phyloP scores from a whole-genome alignment of 1,284 basidiomycete genomes.

The Cryptococcus sp. region DNA sequence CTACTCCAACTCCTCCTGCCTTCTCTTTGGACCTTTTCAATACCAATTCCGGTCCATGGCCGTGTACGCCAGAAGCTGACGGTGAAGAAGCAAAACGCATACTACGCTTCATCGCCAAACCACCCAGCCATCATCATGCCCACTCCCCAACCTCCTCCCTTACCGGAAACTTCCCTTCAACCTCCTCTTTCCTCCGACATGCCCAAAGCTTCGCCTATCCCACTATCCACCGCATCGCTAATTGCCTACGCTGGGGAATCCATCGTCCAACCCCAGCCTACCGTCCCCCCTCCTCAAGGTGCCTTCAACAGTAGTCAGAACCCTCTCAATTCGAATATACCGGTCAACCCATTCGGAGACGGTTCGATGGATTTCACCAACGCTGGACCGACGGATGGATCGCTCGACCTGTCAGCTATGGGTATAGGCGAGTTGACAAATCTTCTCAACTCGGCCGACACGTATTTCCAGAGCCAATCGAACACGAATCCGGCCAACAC shows the following conservation, averaged over 20 bases:
- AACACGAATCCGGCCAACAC: neutral
- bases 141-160: constrained; percentile 9
- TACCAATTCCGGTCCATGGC: too few species aligned
- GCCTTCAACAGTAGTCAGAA: too few species aligned
- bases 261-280: too few species aligned
- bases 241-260: constrained; percentile 8
- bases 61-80: constrained; percentile 5
- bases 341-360: neutral
- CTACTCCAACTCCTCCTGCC: too few species aligned
- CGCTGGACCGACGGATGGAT: neutral
- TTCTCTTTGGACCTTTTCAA: too few species aligned
- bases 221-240: constrained; percentile 18
- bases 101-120: constrained; percentile 13
- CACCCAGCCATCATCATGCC: constrained; percentile 13
- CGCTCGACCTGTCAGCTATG: constrained; percentile 10
- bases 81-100: constrained; percentile 16
- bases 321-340: neutral
- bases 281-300: too few species aligned
- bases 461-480: neutral
- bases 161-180: constrained; percentile 7
- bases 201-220: constrained; percentile 19
- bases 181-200: constrained; percentile 1
- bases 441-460: constrained; percentile 11
- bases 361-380: neutral
- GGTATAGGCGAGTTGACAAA: constrained; percentile 19